Evolutionary conservation across 305 asterid species (phyloP), one percentile per base, ranked within the genome.

Genomic region (Fraxinus greggii): DNA sequence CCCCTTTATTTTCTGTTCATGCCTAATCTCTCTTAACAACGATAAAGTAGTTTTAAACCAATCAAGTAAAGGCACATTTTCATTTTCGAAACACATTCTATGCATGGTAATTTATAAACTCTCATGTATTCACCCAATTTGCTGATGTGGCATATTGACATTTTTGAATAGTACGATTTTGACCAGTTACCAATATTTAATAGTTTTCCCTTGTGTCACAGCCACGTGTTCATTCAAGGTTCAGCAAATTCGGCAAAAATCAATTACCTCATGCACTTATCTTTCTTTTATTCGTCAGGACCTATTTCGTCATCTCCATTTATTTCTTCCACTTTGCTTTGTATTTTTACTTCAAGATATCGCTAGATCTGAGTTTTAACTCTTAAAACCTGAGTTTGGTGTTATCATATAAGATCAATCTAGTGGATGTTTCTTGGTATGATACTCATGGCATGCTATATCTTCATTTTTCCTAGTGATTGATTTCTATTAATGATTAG

Each of bases 111-210:
- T 70, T 72, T 51, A 36, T 72, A 13, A 48, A 31, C 73, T 21
- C 36, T 15, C 29, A 36, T 61, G 48, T 76, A 13, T 79, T 76
- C 79, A 7, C 32, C 40, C 79, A 9, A 35, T 78, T 69, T 54
- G 65, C 70, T 78, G 79, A 59, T 51, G 21, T 72, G 48, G 79
- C 10, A 12, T 51, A 28, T 72, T 75, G 75, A 69, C 32, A 26
- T 29, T n/a, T 29, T 24, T 69, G 51, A 35, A 59, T 79, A 72
- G 61, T 82, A 5, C 5, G 31, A 51, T 61, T 61, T 72, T 77
- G 65, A 79, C 51, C 72, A 72, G 72, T 54, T 26, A 31, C 78
- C 23, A 28, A 23, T 31, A 35, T 32, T 29, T 33, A 73, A 63
- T 12, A 77, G 56, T 77, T 63, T 76, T 69, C 65, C 10, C 21